Conservation (phyloP, 164 flowering plant species). For the Vitis rotundifolia region DNA sequence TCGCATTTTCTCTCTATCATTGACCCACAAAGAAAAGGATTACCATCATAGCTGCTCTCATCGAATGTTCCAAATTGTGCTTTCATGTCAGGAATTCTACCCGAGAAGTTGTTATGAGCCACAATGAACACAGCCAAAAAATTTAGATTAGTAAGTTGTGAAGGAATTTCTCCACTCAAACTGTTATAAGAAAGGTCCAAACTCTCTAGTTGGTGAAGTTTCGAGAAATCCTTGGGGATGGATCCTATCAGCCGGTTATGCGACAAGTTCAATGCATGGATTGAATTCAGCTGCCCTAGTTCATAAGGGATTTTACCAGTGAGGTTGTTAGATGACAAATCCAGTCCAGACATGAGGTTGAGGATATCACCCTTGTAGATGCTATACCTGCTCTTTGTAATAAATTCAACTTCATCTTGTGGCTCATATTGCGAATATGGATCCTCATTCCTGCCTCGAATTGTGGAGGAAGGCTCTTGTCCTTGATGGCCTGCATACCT, state of each 20-base stretch:
- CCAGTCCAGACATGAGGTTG: conserved; percentile 11
- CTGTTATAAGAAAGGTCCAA: conserved; percentile 7
- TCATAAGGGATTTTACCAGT: not conserved
- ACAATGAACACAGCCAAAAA: conserved; percentile 1
- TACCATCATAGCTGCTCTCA: conserved; percentile 1
- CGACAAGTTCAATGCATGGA: conserved; percentile 6
- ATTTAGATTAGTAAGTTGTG: not conserved
- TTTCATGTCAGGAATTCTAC: not conserved
- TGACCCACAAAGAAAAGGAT: conserved; percentile 4
- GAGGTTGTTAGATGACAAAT: conserved; percentile 10
- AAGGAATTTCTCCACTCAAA: conserved; percentile 5
- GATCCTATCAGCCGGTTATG: not conserved
- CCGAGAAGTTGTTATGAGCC: conserved; percentile 14
- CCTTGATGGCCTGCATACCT: too few relatives aligned
- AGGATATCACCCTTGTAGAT: conserved; percentile 4
- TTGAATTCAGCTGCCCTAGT: not conserved
- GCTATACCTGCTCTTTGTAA: not conserved
- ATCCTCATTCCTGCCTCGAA: too few relatives aligned
- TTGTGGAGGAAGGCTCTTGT: too few relatives aligned
- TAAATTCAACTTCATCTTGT: not conserved
- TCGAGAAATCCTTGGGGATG: not conserved
- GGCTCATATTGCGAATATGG: too few relatives aligned
- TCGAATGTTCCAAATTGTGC: not conserved
- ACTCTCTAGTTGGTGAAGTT: not conserved
- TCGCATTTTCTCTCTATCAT: not conserved